Evolutionary conservation across 257 asterid genomes (phyloP).

Genomic region (Datura wrightii): DNA sequence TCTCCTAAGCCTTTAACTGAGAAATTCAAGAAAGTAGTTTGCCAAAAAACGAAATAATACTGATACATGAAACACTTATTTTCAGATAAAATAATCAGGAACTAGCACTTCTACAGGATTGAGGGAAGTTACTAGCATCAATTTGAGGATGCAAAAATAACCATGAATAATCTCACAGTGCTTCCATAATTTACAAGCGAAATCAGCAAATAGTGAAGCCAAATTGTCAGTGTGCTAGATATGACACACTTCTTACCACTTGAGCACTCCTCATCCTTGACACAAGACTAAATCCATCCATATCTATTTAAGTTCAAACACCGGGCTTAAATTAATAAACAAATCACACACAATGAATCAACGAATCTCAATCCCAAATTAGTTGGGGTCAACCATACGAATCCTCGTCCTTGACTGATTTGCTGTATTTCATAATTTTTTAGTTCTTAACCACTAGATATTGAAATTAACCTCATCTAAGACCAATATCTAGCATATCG

Average conservation of each 20-base stretch:
- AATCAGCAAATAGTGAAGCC: background rate
- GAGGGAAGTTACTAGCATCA: background rate
- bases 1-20: background rate
- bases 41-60: background rate
- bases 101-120: background rate
- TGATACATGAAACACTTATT: slow-evolving; percentile 8
- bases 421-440: background rate
- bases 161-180: too few species aligned
- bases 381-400: background rate
- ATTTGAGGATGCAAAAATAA: background rate
- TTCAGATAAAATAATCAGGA: background rate
- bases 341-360: background rate
- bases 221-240: background rate
- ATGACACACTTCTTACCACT: background rate
- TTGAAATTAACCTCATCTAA: background rate
- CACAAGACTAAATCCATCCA: background rate
- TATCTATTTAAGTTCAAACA: background rate
- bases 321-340: background rate
- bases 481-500: background rate
- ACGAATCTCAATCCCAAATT: background rate
- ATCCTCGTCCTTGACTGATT: background rate
- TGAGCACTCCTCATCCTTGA: background rate
- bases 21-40: background rate
- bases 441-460: background rate
- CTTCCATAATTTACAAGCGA: background rate